Base-by-base conservation (phyloP, 495 filamentous ascomycete genomes). In the Penicillium bovifimosum region DNA sequence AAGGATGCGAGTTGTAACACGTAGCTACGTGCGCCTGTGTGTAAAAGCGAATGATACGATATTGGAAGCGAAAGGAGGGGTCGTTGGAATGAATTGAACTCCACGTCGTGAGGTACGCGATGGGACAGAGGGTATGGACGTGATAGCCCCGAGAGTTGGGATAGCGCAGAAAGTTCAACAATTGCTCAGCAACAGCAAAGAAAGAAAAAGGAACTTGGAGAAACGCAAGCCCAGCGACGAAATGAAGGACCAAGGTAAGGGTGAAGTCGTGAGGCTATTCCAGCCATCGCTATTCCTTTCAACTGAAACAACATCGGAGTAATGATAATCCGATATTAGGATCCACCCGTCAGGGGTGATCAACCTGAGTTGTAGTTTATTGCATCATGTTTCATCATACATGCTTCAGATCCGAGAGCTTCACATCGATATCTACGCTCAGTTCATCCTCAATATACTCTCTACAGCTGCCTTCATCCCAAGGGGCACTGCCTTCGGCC, bases 231-330 rank as follows among this genome's bases (percentile, higher is more conserved):
- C 31, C 47, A 53, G 49, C 33, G 38, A 44, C 42, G 36, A 42
- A 50, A 42, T 17, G 29, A 34, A 50, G 34, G 47, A 47, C 40
- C 31, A 36, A 48, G 27, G 59, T 47, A 58, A 62, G 59, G 59
- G 52, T 52, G 44, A 47, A 49, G 33, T 16, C 44, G 31, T 40
- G 47, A 52, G 36, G 39, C 29, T 42, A 42, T 49, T 43, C 52
- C 46, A 53, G 58, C 52, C 52, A 50, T 58, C 51, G 20, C 44
- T 41, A 35, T 58, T 52, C 41, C 41, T 50, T 40, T 39, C 39
- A 26, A 34, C 46, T 59, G 56, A 60, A 58, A 61, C 60, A 58
- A 55, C 42, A 50, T 10, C 56, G 62, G 41, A 55, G 44, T 9
- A 59, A 65, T 3, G 16, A 41, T 54, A 47, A 8, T 35, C 50